Conservation (phyloP, 2,329 filamentous ascomycete species). For the Aspergillus aculeatinus region DNA sequence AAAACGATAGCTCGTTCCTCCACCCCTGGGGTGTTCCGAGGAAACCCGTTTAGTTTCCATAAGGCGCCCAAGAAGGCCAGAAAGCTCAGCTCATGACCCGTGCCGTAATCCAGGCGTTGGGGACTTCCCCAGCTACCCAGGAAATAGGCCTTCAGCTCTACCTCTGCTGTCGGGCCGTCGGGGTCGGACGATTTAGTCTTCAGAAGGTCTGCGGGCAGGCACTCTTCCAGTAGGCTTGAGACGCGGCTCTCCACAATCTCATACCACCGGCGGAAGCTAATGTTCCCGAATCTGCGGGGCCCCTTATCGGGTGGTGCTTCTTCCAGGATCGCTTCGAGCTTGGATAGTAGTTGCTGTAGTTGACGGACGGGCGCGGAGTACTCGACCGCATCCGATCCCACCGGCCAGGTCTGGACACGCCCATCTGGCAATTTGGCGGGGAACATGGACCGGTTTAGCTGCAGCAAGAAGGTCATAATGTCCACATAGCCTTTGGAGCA, state of each 20-base stretch:
- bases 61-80: slow-evolving; percentile 84
- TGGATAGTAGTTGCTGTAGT: slow-evolving; percentile 65
- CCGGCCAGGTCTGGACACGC: slow-evolving; percentile 51
- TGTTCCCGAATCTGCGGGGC: slow-evolving; percentile 86
- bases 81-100: slow-evolving; percentile 93
- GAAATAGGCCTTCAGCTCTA: slow-evolving; percentile 76
- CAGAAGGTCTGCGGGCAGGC: slow-evolving; percentile 54
- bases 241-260: slow-evolving; percentile 63
- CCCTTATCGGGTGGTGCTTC: slow-evolving; percentile 81
- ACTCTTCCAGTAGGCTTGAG: slow-evolving; percentile 56
- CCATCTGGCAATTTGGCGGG: slow-evolving; percentile 56
- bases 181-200: slow-evolving; percentile 27
- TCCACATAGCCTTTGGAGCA: slow-evolving; percentile 80
- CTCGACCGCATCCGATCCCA: slow-evolving; percentile 43
- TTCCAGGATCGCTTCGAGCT: slow-evolving; percentile 66
- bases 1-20: slow-evolving; percentile 78
- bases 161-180: slow-evolving; percentile 51
- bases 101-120: slow-evolving; percentile 90
- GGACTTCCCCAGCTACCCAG: slow-evolving; percentile 83
- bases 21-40: slow-evolving; percentile 52
- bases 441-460: slow-evolving; percentile 84
- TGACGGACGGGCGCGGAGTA: slow-evolving; percentile 60
- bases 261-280: slow-evolving; percentile 85
- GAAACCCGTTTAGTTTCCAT: slow-evolving; percentile 86
- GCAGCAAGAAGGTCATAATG: slow-evolving; percentile 81